These are phyloP conservation scores for Epichloe aotearoae DNA, from an alignment of 2,329 filamentous ascomycete genomes.

Conservation along the genomic window DNA sequence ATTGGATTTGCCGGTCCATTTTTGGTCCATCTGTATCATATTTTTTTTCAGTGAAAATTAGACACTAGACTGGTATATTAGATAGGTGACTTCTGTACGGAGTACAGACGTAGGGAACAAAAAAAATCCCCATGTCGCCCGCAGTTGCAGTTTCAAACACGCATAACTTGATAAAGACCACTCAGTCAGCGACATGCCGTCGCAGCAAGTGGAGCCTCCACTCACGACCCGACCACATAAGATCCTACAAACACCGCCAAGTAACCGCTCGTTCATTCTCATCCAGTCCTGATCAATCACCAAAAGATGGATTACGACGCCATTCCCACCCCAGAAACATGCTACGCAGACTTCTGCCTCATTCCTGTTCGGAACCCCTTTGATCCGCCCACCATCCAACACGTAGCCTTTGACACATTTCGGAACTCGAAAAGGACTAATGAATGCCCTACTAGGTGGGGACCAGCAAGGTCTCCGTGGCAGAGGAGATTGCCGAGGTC, in stretches of 20 bases:
- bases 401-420: too few species aligned
- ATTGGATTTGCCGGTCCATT: too few species aligned
- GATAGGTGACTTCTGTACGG: too few species aligned
- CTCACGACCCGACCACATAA: too few species aligned
- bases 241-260: too few species aligned
- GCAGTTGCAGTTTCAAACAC: too few species aligned
- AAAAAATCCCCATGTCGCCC: too few species aligned
- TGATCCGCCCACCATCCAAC: neutral
- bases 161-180: too few species aligned
- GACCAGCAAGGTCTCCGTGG: slow-evolving; percentile 62
- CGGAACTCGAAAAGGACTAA: neutral
- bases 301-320: slow-evolving; percentile 30
- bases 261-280: neutral
- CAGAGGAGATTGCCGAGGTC: slow-evolving; percentile 75
- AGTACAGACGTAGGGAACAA: too few species aligned
- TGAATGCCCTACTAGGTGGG: slow-evolving; percentile 46
- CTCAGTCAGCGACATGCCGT: too few species aligned
- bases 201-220: too few species aligned
- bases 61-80: too few species aligned
- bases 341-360: slow-evolving; percentile 83
- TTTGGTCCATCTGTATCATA: neutral
- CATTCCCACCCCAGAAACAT: slow-evolving; percentile 55
- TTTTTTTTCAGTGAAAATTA: neutral
- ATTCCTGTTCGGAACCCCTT: slow-evolving; percentile 50
- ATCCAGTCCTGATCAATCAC: neutral